Evolutionary conservation across 2,329 filamentous ascomycete species (phyloP), one percentile per base, ranked within the genome.

Genomic region (Cladosporium phlei): DNA sequence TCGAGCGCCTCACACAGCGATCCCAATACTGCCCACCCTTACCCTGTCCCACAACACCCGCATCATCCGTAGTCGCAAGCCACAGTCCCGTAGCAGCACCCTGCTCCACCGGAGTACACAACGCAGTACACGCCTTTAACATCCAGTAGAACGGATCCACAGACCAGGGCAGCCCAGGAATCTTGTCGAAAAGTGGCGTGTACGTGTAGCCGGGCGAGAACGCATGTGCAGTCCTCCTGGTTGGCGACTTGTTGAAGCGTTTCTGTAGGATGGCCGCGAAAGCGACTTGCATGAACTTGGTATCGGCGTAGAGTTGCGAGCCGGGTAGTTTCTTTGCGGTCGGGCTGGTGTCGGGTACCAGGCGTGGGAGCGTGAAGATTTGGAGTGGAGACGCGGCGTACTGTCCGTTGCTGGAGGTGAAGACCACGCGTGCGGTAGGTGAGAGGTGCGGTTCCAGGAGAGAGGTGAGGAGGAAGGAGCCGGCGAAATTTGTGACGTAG

Each of bases 401-500:
- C 17, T 48, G 48, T 9, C 44, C 54, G 3, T 24, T 45, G 40
- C 48, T 52, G 10, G 49, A 40, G 3, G 54, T 58, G 33, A 55
- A 44, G 20, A 58, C 43, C 7, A 58, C 45, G 16, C 53, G 51
- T 7, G 49, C 55, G n/a, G 42, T 32, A 5, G 14, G n/a, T 5
- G 49, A 34, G 21, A 58, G 47, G 27, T 43, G 20, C 2, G 24
- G 5, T 44, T 58, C 55, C 12, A 58, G 50, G 20, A 58, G 46
- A 16, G 40, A 34, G 20, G 53, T 57, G 11, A 58, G 47, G n/a
- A 55, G 29, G 44, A 57, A 57, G 1, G 53, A 52, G 28, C 53
- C 51, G 21, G 55, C 48, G 38, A 58, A 55, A 38, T 58, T 58
- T 16, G 53, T 55, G 1, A 43, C 35, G 42, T 58, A 57, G 25